Conservation (phyloP, 305 asterid genomes). For the Fraxinus albicans region DNA sequence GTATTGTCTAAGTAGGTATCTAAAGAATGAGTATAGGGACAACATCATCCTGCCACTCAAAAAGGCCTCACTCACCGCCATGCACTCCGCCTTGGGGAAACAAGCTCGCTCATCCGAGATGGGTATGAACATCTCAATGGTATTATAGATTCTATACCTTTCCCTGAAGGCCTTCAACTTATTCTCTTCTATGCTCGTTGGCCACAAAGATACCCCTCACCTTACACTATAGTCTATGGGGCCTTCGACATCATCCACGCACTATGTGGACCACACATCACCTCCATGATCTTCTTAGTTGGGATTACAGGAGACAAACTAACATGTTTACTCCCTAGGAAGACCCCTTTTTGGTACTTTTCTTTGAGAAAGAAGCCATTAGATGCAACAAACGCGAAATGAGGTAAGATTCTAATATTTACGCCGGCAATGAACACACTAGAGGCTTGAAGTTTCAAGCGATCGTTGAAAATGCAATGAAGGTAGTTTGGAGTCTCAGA, state of each 20-base stretch:
- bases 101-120: background rate
- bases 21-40: background rate
- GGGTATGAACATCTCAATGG: background rate
- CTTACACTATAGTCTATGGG: background rate
- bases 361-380: too few species aligned
- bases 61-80: background rate
- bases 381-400: too few species aligned
- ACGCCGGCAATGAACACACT: too few species aligned
- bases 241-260: background rate
- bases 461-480: too few species aligned
- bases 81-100: background rate
- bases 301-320: background rate
- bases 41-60: background rate
- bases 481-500: too few species aligned
- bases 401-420: too few species aligned
- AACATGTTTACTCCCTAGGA: background rate
- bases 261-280: background rate
- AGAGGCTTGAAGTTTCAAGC: too few species aligned
- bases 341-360: too few species aligned
- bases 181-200: background rate
- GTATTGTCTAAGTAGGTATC: background rate
- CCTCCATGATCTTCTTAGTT: background rate
- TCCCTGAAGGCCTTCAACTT: background rate
- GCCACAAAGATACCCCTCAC: background rate
- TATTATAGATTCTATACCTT: background rate